Base-by-base conservation (phyloP, 257 asterid genomes). In the Fraxinus americana region DNA sequence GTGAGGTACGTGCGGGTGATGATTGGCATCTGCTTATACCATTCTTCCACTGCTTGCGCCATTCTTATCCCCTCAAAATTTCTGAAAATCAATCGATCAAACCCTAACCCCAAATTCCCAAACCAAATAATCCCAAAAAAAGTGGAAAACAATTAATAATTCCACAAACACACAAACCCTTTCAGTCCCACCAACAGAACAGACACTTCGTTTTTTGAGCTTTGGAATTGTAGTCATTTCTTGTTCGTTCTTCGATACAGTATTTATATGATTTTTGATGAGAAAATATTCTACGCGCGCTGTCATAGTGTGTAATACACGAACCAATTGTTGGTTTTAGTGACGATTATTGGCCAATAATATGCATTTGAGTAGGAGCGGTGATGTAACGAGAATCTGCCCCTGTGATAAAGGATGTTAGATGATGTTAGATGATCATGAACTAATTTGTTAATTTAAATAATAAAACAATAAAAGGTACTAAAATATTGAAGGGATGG, bases 1-100 rank as follows among this genome's bases (percentile, higher is more conserved):
- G 99, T 96, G 78, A 96, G 97, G 80, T 96, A 96, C 27, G 97
- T 91, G 48, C 99, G 98, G 66, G 99, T 93, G 75, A 96, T 92
- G 81, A 96, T 90, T 43, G 99, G 99, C 99, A 95, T 95, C 97
- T 95, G 99, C 70, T 93, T 95, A 86, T 95, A 95, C 99, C 99
- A 96, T 87, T 96, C 99, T 87, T 96, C 99, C 81, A 96, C 98
- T 41, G 99, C 99, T 85, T 95, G 97, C 54, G 99, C 99, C 99
- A 95, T 94, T 82, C 59, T 63, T 71, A 35, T 39, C 48, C 71
- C 67, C 73, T 76, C 19, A 54, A 21, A 75, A 29, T 32, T 72
- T 63, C 68, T 16, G 66, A 21, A 63, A 25, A 23, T 61, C 68
- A 61, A 61, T 25, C 14, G 68, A 63, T 63, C 68, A 63, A 63